Percentiles rank a stretch among this genome's conserved stretches.
These are phyloP conservation scores for Astragalus glycyphyllos DNA, from an alignment of 306 rosid species.

Conservation along the genomic window DNA sequence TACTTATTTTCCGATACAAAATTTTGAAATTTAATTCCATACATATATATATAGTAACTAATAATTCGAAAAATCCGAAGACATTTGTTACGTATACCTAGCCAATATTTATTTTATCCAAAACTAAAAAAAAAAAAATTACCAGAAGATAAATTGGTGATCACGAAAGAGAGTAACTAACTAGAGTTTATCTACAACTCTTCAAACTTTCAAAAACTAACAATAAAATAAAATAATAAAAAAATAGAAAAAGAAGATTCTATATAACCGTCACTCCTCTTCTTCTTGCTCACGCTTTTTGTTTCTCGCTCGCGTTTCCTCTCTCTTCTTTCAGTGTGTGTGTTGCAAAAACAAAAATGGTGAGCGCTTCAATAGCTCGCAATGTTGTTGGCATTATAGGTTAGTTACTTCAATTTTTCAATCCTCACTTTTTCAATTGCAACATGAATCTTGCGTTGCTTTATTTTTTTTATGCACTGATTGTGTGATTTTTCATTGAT, in stretches of 20 bases:
- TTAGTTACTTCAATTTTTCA: background rate
- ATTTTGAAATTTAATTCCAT: too few relatives aligned
- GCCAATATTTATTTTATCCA: too few relatives aligned
- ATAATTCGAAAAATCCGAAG: too few relatives aligned
- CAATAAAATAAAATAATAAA: background rate
- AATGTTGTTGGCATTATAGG: slow-evolving; percentile 52
- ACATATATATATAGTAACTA: too few relatives aligned
- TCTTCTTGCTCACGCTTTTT: background rate
- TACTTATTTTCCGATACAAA: too few relatives aligned
- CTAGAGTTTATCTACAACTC: background rate
- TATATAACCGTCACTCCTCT: background rate
- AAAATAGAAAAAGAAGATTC: background rate
- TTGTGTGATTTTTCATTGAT: background rate
- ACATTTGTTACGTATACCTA: too few relatives aligned
- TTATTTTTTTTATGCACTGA: background rate
- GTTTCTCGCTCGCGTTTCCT: background rate
- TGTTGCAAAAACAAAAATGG: slow-evolving; percentile 44
- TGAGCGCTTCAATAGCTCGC: slow-evolving; percentile 35
- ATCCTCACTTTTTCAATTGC: background rate
- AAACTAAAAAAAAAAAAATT: too few relatives aligned
- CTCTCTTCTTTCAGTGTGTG: slow-evolving; percentile 5
- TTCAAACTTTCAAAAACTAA: background rate
- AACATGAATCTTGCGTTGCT: background rate
- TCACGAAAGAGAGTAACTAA: background rate
- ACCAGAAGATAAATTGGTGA: background rate